Evolutionary conservation across 139 green algal species (phyloP).

Genomic region (Coccomyxa sp.): DNA sequence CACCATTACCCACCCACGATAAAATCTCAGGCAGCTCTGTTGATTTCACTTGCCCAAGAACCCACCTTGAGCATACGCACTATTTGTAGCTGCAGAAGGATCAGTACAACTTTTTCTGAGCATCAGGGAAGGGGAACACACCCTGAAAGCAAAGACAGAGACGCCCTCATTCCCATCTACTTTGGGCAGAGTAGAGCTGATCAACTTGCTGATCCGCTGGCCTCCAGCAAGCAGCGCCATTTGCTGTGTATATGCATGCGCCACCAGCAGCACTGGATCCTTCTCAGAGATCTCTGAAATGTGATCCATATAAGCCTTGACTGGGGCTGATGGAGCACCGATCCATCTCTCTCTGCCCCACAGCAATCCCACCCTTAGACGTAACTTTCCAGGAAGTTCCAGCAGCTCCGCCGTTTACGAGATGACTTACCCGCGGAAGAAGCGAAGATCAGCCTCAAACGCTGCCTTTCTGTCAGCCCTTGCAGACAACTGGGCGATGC

Average conservation of each 20-base stretch:
- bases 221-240: neutral
- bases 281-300: neutral
- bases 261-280: neutral
- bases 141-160: neutral
- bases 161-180: neutral
- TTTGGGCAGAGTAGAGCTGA: neutral
- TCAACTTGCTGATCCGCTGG: neutral
- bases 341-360: neutral
- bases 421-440: neutral
- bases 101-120: neutral
- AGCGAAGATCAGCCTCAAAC: neutral
- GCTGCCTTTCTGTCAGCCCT: neutral
- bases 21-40: neutral
- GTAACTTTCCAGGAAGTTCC: neutral
- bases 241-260: constrained; percentile 2
- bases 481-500: neutral
- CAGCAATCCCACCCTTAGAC: neutral
- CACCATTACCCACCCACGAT: neutral
- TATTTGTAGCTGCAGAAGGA: neutral
- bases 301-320: neutral
- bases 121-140: neutral
- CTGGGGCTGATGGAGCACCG: neutral
- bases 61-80: neutral
- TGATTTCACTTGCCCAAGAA: neutral
- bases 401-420: neutral